phyloP scores from a whole-genome alignment of 2,329 filamentous ascomycete species.

The Ophioceras dolichostomum region DNA sequence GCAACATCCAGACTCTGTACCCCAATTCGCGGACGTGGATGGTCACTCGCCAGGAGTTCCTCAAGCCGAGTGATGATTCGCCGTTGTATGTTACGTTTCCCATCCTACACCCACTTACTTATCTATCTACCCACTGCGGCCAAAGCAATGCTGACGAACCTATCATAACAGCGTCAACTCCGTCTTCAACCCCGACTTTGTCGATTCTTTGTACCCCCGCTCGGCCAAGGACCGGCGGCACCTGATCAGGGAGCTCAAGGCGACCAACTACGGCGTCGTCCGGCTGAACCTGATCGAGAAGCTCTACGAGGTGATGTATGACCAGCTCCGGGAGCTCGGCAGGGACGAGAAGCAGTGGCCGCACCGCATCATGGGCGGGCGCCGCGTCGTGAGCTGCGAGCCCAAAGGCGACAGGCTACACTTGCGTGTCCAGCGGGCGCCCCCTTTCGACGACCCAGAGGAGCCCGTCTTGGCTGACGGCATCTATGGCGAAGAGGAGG shows the following conservation, averaged over 20 bases:
- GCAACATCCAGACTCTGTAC: slow-evolving; percentile 71
- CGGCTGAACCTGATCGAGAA: slow-evolving; percentile 81
- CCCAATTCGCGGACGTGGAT: slow-evolving; percentile 69
- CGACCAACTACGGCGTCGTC: slow-evolving; percentile 92
- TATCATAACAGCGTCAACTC: slow-evolving; percentile 62
- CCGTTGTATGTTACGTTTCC: slow-evolving; percentile 59
- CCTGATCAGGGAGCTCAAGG: slow-evolving; percentile 56
- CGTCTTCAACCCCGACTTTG: slow-evolving; percentile 82
- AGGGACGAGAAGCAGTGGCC: slow-evolving; percentile 65
- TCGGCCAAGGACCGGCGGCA: slow-evolving; percentile 47
- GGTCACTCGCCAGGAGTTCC: slow-evolving; percentile 69
- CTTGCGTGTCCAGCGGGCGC: slow-evolving; percentile 43
- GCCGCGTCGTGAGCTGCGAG: slow-evolving; percentile 51
- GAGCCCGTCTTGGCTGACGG: too few species aligned
- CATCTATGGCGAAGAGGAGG: slow-evolving; percentile 31
- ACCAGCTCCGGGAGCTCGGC: slow-evolving; percentile 62
- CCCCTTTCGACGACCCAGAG: slow-evolving; percentile 16
- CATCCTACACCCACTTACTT: not conserved
- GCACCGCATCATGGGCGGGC: slow-evolving; percentile 63
- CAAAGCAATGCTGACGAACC: not conserved
- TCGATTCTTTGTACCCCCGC: slow-evolving; percentile 64
- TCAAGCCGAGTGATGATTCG: slow-evolving; percentile 88
- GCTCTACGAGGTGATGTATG: slow-evolving; percentile 78
- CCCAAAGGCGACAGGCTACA: slow-evolving; percentile 32
- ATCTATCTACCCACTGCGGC: not conserved